Evolutionary conservation across 805 yeast genomes (phyloP).

Genomic region (Pichia thaimueangensis): DNA sequence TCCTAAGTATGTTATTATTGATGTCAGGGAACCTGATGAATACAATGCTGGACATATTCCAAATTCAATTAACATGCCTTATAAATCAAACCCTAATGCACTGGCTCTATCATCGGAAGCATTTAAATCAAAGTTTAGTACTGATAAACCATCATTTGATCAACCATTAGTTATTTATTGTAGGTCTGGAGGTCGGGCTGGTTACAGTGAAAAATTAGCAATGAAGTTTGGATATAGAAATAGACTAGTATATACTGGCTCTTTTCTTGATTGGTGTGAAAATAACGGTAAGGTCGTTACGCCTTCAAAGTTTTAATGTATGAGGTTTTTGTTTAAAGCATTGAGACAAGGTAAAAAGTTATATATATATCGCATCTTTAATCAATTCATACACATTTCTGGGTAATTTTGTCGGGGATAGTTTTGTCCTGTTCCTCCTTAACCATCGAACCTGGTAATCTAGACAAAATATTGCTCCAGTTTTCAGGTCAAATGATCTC

Average conservation of each 20-base stretch:
- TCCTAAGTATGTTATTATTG: constrained; percentile 57
- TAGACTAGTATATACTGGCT: constrained; percentile 82
- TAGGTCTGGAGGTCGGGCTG: constrained; percentile 84
- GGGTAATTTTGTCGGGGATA: no score
- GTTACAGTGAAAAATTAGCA: constrained; percentile 88
- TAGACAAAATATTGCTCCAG: no score
- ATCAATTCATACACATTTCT: no score
- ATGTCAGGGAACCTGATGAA: constrained; percentile 91
- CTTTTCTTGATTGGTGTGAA: constrained; percentile 76
- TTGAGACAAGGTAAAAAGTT: no score
- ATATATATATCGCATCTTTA: no score
- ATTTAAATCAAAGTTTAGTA: constrained; percentile 74
- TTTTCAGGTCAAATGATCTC: no score
- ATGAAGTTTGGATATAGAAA: constrained; percentile 79
- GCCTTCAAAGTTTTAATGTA: constrained; percentile 6
- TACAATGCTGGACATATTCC: constrained; percentile 69
- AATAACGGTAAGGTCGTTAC: constrained; percentile 31
- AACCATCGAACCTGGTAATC: no score
- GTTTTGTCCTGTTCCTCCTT: no score
- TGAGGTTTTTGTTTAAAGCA: no score
- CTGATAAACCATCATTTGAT: constrained; percentile 65
- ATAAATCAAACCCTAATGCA: constrained; percentile 89
- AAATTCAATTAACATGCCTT: constrained; percentile 79
- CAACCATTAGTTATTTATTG: constrained; percentile 85
- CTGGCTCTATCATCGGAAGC: constrained; percentile 72